Percentiles rank a stretch among this genome's conserved stretches.
phyloP scores from a whole-genome alignment of 2,329 filamentous ascomycete genomes.

The Phyllachora maydis region DNA sequence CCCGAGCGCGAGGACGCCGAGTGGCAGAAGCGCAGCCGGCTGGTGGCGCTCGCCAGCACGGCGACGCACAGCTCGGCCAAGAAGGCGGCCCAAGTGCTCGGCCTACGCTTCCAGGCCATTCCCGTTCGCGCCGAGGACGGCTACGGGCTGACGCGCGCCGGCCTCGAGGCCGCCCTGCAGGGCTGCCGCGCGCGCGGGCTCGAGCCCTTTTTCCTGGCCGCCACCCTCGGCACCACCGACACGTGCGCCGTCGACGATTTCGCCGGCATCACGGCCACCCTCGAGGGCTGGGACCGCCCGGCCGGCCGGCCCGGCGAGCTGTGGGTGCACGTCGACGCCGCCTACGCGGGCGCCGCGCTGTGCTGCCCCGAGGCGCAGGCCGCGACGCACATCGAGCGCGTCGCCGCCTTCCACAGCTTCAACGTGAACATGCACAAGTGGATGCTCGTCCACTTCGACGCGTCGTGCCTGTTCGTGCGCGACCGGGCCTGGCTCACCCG shows the following conservation, averaged over 20 bases:
- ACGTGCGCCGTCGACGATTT: conserved; percentile 81
- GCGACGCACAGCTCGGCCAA: conserved; percentile 69
- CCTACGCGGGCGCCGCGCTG: conserved; percentile 75
- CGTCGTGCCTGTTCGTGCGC: conserved; percentile 60
- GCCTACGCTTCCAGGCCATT: conserved; percentile 60
- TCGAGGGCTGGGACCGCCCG: conserved; percentile 12
- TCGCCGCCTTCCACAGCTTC: conserved; percentile 64
- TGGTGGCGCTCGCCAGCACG: conserved; percentile 66
- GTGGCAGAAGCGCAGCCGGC: conserved; percentile 41
- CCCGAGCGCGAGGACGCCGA: conserved; percentile 53
- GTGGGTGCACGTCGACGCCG: conserved; percentile 89
- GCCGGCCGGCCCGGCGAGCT: conserved; percentile 27
- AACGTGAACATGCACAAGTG: conserved; percentile 97
- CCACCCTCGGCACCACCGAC: conserved; percentile 69
- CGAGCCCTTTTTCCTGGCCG: conserved; percentile 71
- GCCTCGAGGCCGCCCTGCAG: conserved; percentile 39
- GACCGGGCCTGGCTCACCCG: conserved; percentile 57
- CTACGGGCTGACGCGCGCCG: conserved; percentile 48
- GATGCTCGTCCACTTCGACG: conserved; percentile 86
- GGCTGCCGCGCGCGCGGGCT: conserved; percentile 48
- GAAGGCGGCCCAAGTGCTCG: conserved; percentile 72
- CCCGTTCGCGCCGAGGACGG: conserved; percentile 38
- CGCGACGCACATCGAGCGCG: conserved; percentile 22
- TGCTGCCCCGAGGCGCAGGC: conserved; percentile 59
- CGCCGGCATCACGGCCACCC: conserved; percentile 34